A percentile compares a stretch with the other conserved stretches of the same genome.
Evolutionary conservation across 768 basidiomycete species (phyloP).

Genomic region (Tricholoma flavovirens): DNA sequence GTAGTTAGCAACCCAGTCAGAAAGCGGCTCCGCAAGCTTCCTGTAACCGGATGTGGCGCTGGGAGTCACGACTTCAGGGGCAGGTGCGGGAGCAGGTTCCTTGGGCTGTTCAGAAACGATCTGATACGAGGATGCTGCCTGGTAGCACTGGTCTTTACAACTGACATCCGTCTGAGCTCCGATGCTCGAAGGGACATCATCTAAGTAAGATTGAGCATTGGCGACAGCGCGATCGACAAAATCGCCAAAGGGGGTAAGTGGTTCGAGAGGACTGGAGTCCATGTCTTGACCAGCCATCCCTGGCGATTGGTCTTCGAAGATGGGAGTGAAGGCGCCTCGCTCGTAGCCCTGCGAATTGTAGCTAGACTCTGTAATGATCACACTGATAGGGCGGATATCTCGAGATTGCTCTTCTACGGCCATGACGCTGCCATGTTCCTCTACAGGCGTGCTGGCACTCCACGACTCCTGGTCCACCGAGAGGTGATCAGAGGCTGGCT

Average conservation of each 20-base stretch:
- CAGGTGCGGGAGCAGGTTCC: constrained; percentile 34
- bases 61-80: constrained; percentile 40
- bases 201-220: constrained; percentile 22
- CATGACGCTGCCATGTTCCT: constrained; percentile 23
- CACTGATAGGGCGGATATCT: constrained; percentile 12
- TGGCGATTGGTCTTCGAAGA: constrained; percentile 63
- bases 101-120: constrained; percentile 28
- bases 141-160: constrained; percentile 17
- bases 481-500: constrained; percentile 37
- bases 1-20: constrained; percentile 74
- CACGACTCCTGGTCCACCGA: constrained; percentile 33
- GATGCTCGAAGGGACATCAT: constrained; percentile 3
- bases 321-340: constrained; percentile 51
- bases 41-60: constrained; percentile 55
- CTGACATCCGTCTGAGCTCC: constrained; percentile 6
- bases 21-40: constrained; percentile 69
- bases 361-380: constrained; percentile 20
- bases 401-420: constrained; percentile 20
- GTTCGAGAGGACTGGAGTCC: constrained; percentile 65
- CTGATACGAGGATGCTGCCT: constrained; percentile 18
- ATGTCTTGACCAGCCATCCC: constrained; percentile 46
- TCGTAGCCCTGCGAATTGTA: constrained; percentile 28
- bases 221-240: constrained; percentile 70
- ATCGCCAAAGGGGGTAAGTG: constrained; percentile 71
- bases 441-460: constrained; percentile 25